Percentiles rank a stretch among this genome's conserved stretches.
Conservation (phyloP, 345 rosid genomes). For the Salix exigua region DNA sequence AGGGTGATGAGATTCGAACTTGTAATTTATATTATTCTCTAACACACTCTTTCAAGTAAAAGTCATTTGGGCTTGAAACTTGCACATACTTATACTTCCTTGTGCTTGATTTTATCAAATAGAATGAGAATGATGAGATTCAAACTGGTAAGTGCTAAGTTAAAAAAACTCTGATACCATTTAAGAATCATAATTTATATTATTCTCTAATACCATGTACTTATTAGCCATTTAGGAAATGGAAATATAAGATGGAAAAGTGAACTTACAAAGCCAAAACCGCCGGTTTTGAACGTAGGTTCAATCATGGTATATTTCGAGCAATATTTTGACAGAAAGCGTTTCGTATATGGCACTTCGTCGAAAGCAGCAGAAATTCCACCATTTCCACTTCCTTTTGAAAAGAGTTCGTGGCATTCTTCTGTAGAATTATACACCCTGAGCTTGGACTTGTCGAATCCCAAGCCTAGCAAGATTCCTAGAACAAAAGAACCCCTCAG, state of each 20-base stretch:
- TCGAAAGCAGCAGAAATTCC: constrained; percentile 40
- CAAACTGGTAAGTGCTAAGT: too few relatives aligned
- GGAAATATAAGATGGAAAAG: not conserved
- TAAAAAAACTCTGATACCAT: too few relatives aligned
- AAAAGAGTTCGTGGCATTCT: constrained; percentile 22
- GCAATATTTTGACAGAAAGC: constrained; percentile 22
- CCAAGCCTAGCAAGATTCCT: constrained; percentile 19
- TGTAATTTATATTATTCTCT: too few relatives aligned
- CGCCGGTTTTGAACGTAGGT: constrained; percentile 23
- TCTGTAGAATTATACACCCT: constrained; percentile 1
- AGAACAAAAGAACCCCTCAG: constrained; percentile 31
- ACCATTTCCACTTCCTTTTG: constrained; percentile 21
- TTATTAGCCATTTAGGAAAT: too few relatives aligned
- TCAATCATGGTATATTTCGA: constrained; percentile 21
- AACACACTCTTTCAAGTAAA: too few relatives aligned
- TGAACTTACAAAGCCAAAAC: constrained; percentile 38
- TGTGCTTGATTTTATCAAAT: too few relatives aligned
- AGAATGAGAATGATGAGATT: too few relatives aligned
- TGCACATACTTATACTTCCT: too few relatives aligned
- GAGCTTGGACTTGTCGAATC: constrained; percentile 17
- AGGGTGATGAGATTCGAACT: too few relatives aligned
- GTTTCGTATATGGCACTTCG: constrained; percentile 22
- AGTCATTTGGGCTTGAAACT: too few relatives aligned
- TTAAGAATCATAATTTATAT: too few relatives aligned
- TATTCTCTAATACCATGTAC: too few relatives aligned